Base-by-base conservation (phyloP, 2,329 filamentous ascomycete genomes). In the Stachybotrys chlorohalonatus region DNA sequence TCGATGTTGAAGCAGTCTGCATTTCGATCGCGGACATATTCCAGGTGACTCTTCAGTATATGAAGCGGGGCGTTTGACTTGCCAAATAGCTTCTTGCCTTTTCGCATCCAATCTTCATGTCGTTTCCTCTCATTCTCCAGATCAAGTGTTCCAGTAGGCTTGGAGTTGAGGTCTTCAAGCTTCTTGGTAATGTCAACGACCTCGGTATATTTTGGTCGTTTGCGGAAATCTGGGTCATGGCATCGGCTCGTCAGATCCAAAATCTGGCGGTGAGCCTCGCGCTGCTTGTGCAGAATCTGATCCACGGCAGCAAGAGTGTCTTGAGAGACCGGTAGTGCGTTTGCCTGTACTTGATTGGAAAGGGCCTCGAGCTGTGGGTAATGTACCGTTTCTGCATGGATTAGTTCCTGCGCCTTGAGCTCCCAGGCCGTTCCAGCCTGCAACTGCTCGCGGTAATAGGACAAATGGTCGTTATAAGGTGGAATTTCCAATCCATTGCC, bases 41-140 rank as follows among this genome's bases (percentile, higher is more conserved):
- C 88, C 83, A 99, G 92, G 62, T 99, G 93, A 55, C 87, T 88
- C 65, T 93, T 94, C 31, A 99, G 79, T 59, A 99, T 99, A 69
- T 99, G 94, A 11, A 99, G 77, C 1, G 94, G 94, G 1, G 94
- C 94, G 67, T 99, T 99, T 1, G 94, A 94, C 71, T 99, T 99
- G 53, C 94, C 94, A 66, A 99, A 99, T 0, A 99, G 74, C 69
- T 96, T 96, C 74, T 99, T 99, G 52, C 94, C 94, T 64, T 90
- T 90, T 36, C 94, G 83, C 93, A 99, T 99, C 94, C 94, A 99
- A 69, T 99, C 94, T 68, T 99, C 94, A 61, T 97, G 94, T 7
- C 90, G 85, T 67, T 94, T 95, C 60, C 94, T 88, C 68, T 97
- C 91, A 59, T 90, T 92, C 66, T 99, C 94, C 5, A 99, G 81